Evolutionary conservation across 1,139 yeast genomes (phyloP), one percentile per base, ranked within the genome.

Genomic region (Meyerozyma athensensis): DNA sequence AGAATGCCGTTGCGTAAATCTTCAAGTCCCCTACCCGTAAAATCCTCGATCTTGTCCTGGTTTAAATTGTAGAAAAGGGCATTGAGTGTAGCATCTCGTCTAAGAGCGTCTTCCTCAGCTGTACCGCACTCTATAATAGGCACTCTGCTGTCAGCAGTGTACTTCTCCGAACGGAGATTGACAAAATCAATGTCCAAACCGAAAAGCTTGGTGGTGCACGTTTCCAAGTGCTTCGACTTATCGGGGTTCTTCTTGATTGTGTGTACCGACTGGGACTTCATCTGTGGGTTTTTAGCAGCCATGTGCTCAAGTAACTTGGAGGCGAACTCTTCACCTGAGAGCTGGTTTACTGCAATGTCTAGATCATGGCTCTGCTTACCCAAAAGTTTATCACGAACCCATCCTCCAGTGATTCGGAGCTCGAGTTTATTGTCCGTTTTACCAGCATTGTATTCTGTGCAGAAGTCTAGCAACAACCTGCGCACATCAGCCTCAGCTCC

Each of bases 381-480:
- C 28, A 94, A 65, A 26, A 92, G 64, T 63, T 92, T 92, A 59
- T 92, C 99, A 50, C 99, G 74, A 5, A 92, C 99, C 99, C 99
- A 92, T 1, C 99, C 99, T 22, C 99, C 99, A 0, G 97, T 90
- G 49, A 92, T 85, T 45, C 99, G 62, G 16, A 90, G 68, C 22
- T 75, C 81, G 17, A 71, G 43, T 18, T 14, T 42, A 22, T 5
- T 36, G 39, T 17, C 34, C 47, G 13, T 43, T 37, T 39, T 43
- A 17, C 46, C 50, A 1, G 43, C 19, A 40, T 69, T 68, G 44
- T 70, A 67, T 39, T 58, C 49, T 34, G 54, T 41, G 46, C 73
- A 65, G 49, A 67, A 75, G 26, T 65, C 70, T 21, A 67, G 65
- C 38, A 81, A 59, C 16, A 79, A 53, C 28, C 58, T 49, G 19